Conservation (phyloP, 2,329 filamentous ascomycete species). For the Hypoxylon sp. region DNA sequence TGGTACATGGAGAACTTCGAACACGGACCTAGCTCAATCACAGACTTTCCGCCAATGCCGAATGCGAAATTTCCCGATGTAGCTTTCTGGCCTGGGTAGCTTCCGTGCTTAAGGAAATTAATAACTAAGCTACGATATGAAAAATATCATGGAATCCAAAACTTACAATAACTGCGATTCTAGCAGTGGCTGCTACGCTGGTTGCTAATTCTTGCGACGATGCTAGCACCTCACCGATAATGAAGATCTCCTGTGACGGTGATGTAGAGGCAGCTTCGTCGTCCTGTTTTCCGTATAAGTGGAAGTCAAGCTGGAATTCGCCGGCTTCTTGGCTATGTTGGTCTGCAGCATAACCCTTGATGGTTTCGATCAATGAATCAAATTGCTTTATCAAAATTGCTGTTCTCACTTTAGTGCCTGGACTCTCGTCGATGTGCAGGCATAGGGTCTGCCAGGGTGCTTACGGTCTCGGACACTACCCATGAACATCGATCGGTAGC, state of each 20-base stretch:
- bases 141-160: background rate
- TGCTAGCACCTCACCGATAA: constrained; percentile 64
- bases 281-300: constrained; percentile 61
- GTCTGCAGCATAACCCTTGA: constrained; percentile 51
- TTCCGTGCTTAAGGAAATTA: constrained; percentile 56
- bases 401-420: constrained; percentile 25
- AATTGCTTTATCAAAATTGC: constrained; percentile 62
- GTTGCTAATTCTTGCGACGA: constrained; percentile 62
- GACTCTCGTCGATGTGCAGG: background rate
- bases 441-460: constrained; percentile 10
- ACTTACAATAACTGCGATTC: constrained; percentile 57
- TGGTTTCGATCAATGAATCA: constrained; percentile 53
- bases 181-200: constrained; percentile 59
- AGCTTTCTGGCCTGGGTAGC: constrained; percentile 66
- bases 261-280: constrained; percentile 32
- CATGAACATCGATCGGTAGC: constrained; percentile 63
- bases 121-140: background rate
- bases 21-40: constrained; percentile 58
- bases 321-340: constrained; percentile 41
- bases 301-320: constrained; percentile 60
- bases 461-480: constrained; percentile 62
- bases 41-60: constrained; percentile 57
- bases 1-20: constrained; percentile 65
- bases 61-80: constrained; percentile 67
- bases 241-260: constrained; percentile 57